Conservation (phyloP, 106 monocot species). For the Acorus calamus region DNA sequence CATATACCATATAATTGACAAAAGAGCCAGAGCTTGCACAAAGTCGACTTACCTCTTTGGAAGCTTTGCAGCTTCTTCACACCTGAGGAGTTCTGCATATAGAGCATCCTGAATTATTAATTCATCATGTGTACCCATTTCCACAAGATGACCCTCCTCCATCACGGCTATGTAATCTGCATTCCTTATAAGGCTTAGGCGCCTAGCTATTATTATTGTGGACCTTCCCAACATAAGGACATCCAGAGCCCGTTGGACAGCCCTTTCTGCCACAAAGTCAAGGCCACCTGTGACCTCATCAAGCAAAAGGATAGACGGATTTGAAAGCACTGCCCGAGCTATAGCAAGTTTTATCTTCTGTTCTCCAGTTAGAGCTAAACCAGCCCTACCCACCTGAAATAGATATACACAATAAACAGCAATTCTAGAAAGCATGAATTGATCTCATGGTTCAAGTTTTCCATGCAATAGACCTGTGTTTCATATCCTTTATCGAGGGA, state of each 20-base stretch:
- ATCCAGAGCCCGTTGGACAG: slow-evolving; percentile 89
- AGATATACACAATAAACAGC: neutral
- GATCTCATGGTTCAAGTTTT: neutral
- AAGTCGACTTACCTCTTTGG: slow-evolving; percentile 61
- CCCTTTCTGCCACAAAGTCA: slow-evolving; percentile 92
- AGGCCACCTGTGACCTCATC: slow-evolving; percentile 99
- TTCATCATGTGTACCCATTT: slow-evolving; percentile 99
- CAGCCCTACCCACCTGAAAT: slow-evolving; percentile 90
- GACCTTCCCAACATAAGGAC: slow-evolving; percentile 96
- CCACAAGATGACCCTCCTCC: slow-evolving; percentile 97
- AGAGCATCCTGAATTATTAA: slow-evolving; percentile 70
- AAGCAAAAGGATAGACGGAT: slow-evolving; percentile 91
- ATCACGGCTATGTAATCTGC: slow-evolving; percentile 99
- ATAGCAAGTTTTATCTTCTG: slow-evolving; percentile 95
- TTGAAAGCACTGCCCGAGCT: slow-evolving; percentile 94
- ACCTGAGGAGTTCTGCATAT: slow-evolving; percentile 97
- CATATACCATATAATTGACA: too few species aligned
- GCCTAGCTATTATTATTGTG: slow-evolving; percentile 94
- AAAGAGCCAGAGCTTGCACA: too few species aligned
- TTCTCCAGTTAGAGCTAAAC: slow-evolving; percentile 71
- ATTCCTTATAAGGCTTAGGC: slow-evolving; percentile 85
- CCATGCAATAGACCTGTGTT: slow-evolving; percentile 42
- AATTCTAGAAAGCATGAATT: neutral
- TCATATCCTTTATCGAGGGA: slow-evolving; percentile 86
- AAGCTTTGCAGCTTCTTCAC: slow-evolving; percentile 93